Base-by-base conservation (phyloP, 768 basidiomycete genomes). In the Leccinum uliginosum region DNA sequence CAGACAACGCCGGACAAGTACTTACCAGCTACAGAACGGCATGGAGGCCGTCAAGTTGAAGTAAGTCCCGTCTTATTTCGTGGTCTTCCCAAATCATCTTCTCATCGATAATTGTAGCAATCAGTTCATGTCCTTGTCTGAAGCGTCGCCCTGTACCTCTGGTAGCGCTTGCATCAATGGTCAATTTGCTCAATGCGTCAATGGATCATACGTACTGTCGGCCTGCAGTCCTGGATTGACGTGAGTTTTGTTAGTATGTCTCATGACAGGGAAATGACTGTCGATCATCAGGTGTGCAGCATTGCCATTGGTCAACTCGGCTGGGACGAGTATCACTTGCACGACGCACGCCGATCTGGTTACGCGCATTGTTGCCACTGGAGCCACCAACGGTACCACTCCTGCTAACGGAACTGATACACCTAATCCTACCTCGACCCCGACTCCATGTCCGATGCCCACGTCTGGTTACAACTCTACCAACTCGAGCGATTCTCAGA, bases 131-230 rank as follows among this genome's bases (percentile, higher is more conserved):
- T 53, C 59, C 1, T 35, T 67, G 53, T 63, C 56, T 6, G 6
- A 62, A 38, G 72, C 72, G 11, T 62, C 76, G 12, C 75, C 78
- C 56, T 73, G 72, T 38, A 65, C 61, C 8, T 71, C 59, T 47
- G 77, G 76, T 15, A 63, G 76, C 38, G 81, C 83, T 8, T 87
- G 85, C 61, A 67, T 83, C 10, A 67, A 73, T 58, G 65, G 68
- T 35, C 59, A 75, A 32, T 80, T 86, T 56, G 83, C 84, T 1
- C 82, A 82, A 58, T 86, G 85, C 63, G 81, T 80, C 15, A 70
- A 67, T 29, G 82, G 81, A 53, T 61, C 65, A 51, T 77, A 74
- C 51, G 66, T 72, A 48, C 51, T 65, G 26, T 61, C 65, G 26
- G 15, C 67, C 11, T 67, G 65, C 34, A 24, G 29, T 32, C 3